Percentiles rank a stretch among this genome's conserved stretches.
phyloP scores from a whole-genome alignment of 176 grass and related monocot genomes.

The Otatea glauca region DNA sequence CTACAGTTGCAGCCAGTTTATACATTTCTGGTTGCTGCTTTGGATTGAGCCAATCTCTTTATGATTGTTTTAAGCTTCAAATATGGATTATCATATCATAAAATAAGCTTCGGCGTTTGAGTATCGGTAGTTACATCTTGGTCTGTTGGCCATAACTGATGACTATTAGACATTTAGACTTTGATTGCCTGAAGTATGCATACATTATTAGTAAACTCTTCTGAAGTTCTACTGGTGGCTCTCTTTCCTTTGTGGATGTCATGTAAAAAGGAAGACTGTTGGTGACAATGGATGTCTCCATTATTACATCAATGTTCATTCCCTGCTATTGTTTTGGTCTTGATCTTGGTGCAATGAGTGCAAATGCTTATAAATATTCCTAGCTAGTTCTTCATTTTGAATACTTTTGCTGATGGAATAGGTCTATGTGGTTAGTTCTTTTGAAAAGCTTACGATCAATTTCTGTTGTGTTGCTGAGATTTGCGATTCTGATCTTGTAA shows the following conservation, averaged over 20 bases:
- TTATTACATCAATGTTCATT: conserved; percentile 20
- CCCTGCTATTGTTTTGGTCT: background rate
- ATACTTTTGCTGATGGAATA: conserved; percentile 17
- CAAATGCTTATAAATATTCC: conserved; percentile 6
- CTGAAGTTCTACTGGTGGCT: background rate
- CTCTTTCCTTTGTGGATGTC: background rate
- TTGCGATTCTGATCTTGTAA: conserved; percentile 12
- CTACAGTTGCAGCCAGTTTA: background rate
- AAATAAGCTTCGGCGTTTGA: background rate
- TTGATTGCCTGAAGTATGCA: conserved; percentile 19
- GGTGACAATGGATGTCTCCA: background rate
- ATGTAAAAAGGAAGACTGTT: background rate
- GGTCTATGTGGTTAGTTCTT: conserved; percentile 14
- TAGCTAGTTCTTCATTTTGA: conserved; percentile 25
- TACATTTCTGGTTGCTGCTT: background rate
- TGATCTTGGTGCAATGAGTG: conserved; percentile 10
- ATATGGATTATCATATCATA: background rate
- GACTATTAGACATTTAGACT: background rate
- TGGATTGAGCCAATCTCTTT: background rate
- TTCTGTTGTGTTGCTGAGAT: background rate
- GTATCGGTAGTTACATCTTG: background rate
- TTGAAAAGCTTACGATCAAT: background rate
- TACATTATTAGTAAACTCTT: conserved; percentile 11
- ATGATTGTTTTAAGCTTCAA: background rate
- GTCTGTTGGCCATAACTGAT: background rate